phyloP scores from a whole-genome alignment of 1,284 basidiomycete genomes.

The Naganishia liquefaciens region DNA sequence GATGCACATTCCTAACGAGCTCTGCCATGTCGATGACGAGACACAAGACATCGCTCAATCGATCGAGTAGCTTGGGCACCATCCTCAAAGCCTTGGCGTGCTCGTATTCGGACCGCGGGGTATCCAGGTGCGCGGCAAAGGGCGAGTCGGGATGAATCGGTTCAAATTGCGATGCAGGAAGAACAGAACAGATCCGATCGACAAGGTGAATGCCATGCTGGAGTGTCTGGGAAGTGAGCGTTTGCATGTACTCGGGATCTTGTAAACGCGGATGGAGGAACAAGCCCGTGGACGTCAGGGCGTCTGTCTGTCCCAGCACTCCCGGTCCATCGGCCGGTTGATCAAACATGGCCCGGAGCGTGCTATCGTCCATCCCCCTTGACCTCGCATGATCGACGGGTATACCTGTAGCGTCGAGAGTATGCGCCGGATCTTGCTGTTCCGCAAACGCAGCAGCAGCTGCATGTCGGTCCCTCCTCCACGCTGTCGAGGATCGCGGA shows the following conservation, averaged over 20 bases:
- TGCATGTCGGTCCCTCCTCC: slow-evolving; percentile 22
- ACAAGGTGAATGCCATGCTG: slow-evolving; percentile 50
- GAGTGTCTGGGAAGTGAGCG: slow-evolving; percentile 49
- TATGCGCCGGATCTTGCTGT: slow-evolving; percentile 1
- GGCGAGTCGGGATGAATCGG: slow-evolving; percentile 32
- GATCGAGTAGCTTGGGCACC: slow-evolving; percentile 90
- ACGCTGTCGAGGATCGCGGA: slow-evolving; percentile 27
- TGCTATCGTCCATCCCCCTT: slow-evolving; percentile 23
- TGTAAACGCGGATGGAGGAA: slow-evolving; percentile 49
- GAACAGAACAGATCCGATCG: slow-evolving; percentile 52
- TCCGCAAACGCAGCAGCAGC: slow-evolving; percentile 15
- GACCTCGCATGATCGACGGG: slow-evolving; percentile 7
- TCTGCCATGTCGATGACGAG: slow-evolving; percentile 96
- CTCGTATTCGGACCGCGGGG: slow-evolving; percentile 39
- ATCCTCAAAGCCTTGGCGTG: slow-evolving; percentile 60
- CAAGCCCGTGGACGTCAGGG: slow-evolving; percentile 41
- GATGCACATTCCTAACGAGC: slow-evolving; percentile 88
- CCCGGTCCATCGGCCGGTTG: slow-evolving; percentile 5
- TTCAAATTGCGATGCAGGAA: slow-evolving; percentile 38
- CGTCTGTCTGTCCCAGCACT: slow-evolving; percentile 1
- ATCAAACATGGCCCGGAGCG: slow-evolving; percentile 31
- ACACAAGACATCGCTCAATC: slow-evolving; percentile 91
- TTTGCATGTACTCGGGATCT: slow-evolving; percentile 40
- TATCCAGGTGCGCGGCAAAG: slow-evolving; percentile 23
- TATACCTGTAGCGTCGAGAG: background rate